Percentiles rank a stretch among this genome's conserved stretches.
Evolutionary conservation across 495 filamentous ascomycete genomes (phyloP).

Genomic region (Viridothelium virens): DNA sequence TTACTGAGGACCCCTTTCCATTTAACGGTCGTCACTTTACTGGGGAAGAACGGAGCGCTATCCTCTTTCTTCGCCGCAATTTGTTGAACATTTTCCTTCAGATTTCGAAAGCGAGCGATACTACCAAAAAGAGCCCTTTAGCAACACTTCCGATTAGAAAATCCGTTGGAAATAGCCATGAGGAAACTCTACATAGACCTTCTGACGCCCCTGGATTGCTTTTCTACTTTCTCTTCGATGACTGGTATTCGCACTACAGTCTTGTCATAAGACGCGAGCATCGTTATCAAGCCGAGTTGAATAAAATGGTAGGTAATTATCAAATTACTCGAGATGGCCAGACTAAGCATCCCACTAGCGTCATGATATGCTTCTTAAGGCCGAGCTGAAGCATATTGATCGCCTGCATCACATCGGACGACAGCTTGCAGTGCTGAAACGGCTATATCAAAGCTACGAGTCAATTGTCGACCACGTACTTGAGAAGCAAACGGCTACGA

Average conservation of each 20-base stretch:
- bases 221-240: constrained; percentile 84
- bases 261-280: constrained; percentile 55
- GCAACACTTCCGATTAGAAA: constrained; percentile 32
- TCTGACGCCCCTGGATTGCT: constrained; percentile 62
- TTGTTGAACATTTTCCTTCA: constrained; percentile 63
- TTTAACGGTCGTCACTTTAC: constrained; percentile 31
- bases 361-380: constrained; percentile 50
- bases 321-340: background rate
- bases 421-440: constrained; percentile 59
- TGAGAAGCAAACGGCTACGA: constrained; percentile 38
- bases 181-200: constrained; percentile 34
- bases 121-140: constrained; percentile 24
- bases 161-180: constrained; percentile 30
- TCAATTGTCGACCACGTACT: constrained; percentile 68
- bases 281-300: constrained; percentile 51
- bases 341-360: constrained; percentile 36
- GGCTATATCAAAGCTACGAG: constrained; percentile 71
- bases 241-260: constrained; percentile 65
- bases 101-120: constrained; percentile 48
- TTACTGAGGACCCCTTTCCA: constrained; percentile 64
- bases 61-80: constrained; percentile 57
- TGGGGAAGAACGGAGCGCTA: constrained; percentile 12
- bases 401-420: constrained; percentile 65
- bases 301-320: constrained; percentile 45
- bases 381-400: constrained; percentile 56